A percentile compares a stretch with the other conserved stretches of the same genome.
These are phyloP conservation scores for Trypanosoma cruzi DNA, from an alignment of 208 protist species.

Conservation along the genomic window DNA sequence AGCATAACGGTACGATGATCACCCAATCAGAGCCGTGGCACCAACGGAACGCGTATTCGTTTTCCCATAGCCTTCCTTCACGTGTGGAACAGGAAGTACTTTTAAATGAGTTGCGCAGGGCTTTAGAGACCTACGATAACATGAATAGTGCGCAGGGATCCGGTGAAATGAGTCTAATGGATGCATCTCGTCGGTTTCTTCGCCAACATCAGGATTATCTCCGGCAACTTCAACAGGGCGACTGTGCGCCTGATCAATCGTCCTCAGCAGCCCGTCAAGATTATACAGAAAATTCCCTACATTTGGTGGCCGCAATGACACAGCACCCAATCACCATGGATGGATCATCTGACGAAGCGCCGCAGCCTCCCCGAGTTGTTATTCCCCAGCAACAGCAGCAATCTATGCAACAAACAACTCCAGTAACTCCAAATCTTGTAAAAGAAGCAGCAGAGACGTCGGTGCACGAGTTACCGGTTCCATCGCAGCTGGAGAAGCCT, in stretches of 20 bases:
- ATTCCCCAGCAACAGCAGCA: not conserved
- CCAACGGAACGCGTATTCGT: not conserved
- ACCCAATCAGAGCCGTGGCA: no score
- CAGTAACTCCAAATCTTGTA: not conserved
- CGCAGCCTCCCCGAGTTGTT: no score
- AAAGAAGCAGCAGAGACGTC: not conserved
- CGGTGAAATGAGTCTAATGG: conserved; percentile 16
- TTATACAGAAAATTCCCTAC: not conserved
- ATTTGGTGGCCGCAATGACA: not conserved
- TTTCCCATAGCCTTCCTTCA: not conserved
- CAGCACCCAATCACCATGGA: not conserved
- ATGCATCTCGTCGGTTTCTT: conserved; percentile 17
- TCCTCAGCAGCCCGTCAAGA: not conserved
- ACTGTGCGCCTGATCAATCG: not conserved
- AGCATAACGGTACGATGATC: no score
- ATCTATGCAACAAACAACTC: not conserved
- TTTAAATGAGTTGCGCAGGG: conserved; percentile 6
- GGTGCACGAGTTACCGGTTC: not conserved
- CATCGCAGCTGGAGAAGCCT: not conserved
- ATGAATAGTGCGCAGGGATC: conserved; percentile 16
- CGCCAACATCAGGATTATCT: conserved; percentile 22
- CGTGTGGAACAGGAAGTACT: conserved; percentile 4
- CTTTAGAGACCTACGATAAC: conserved; percentile 19
- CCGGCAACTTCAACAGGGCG: conserved; percentile 3
- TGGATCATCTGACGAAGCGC: not conserved